Evolutionary conservation across 1,284 basidiomycete species (phyloP).

Genomic region (Melanopsichium pennsylvanicum): DNA sequence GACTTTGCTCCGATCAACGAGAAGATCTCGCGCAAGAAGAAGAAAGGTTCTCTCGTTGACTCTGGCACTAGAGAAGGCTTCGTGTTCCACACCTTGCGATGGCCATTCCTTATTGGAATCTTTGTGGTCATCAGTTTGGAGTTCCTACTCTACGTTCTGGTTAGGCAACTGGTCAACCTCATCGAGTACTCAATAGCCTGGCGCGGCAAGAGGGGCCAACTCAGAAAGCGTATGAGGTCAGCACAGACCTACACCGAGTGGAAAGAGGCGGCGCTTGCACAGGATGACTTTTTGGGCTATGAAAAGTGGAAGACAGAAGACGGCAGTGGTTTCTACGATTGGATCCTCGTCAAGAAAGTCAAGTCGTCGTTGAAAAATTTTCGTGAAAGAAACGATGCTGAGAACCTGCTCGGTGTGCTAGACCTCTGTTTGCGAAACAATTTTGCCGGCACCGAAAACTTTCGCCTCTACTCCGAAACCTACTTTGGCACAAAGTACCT

Average conservation of each 20-base stretch:
- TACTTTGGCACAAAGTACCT: conserved; percentile 65
- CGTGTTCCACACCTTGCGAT: conserved; percentile 56
- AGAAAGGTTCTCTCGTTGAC: conserved; percentile 35
- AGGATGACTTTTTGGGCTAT: conserved; percentile 72
- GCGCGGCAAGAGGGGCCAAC: conserved; percentile 81
- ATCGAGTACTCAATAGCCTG: conserved; percentile 69
- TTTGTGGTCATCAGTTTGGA: conserved; percentile 84
- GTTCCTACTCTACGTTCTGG: conserved; percentile 82
- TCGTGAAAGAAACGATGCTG: conserved; percentile 77
- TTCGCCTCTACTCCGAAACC: conserved; percentile 88
- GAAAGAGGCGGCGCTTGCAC: conserved; percentile 79
- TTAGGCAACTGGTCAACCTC: conserved; percentile 79
- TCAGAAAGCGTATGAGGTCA: conserved; percentile 78
- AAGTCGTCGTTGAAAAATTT: conserved; percentile 69
- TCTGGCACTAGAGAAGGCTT: conserved; percentile 56
- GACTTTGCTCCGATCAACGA: conserved; percentile 65
- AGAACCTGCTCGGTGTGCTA: conserved; percentile 81
- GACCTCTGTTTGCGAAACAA: conserved; percentile 91
- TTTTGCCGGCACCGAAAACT: conserved; percentile 92
- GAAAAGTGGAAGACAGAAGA: conserved; percentile 61
- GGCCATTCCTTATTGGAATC: conserved; percentile 72
- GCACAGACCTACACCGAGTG: conserved; percentile 79
- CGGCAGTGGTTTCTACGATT: conserved; percentile 61
- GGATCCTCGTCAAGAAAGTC: conserved; percentile 64
- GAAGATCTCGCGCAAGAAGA: conserved; percentile 32